phyloP scores from a whole-genome alignment of 192 early-diverging fungal genomes.

The Coemansia sp. region DNA sequence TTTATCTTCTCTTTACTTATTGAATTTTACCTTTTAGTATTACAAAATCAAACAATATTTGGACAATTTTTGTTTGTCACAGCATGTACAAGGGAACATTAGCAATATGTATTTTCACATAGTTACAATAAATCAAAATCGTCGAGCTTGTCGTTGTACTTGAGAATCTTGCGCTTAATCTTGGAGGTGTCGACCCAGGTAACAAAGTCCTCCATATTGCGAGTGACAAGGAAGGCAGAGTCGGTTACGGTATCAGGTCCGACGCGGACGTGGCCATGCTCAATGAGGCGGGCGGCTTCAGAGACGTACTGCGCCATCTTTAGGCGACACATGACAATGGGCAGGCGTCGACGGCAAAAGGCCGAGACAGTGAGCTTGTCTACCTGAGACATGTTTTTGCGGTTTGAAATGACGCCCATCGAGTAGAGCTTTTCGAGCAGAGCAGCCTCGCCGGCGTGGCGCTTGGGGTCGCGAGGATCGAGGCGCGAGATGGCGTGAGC shows the following conservation, averaged over 20 bases:
- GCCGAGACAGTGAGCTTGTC: constrained; percentile 84
- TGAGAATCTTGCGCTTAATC: constrained; percentile 96
- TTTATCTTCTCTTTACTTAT: no score
- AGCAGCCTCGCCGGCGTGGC: constrained; percentile 70
- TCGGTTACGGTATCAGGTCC: constrained; percentile 91
- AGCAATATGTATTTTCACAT: background rate
- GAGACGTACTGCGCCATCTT: constrained; percentile 96
- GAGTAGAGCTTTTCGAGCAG: constrained; percentile 85
- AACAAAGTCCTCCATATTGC: constrained; percentile 95
- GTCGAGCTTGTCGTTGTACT: constrained; percentile 92
- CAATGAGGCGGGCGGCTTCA: constrained; percentile 86
- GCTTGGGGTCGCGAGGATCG: constrained; percentile 83
- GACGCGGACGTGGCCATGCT: constrained; percentile 95
- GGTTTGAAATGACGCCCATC: constrained; percentile 82
- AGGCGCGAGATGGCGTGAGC: constrained; percentile 84
- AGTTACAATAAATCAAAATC: constrained; percentile 84
- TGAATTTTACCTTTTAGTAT: no score
- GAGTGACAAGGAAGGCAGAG: constrained; percentile 82
- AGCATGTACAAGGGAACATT: no score
- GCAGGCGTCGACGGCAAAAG: constrained; percentile 85
- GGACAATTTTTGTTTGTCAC: no score
- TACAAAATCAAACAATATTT: no score
- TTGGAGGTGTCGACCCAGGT: constrained; percentile 97
- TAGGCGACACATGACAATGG: constrained; percentile 92
- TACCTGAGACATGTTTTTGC: constrained; percentile 74